Base-by-base conservation (phyloP, 2,329 filamentous ascomycete genomes). In the Aspergillus sp. region DNA sequence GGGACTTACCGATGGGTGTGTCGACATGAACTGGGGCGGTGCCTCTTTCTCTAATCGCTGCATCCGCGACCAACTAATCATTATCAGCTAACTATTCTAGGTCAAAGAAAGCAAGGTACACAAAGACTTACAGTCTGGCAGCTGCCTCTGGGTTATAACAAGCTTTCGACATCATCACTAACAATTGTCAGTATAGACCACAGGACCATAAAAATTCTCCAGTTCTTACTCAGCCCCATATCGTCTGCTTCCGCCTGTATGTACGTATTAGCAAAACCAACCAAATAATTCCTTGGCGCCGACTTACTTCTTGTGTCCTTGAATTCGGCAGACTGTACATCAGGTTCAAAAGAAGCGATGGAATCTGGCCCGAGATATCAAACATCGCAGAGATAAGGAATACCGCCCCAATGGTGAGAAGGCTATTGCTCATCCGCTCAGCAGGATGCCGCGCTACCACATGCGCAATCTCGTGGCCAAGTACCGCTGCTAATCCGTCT, bases 401-500 rank as follows among this genome's bases (percentile, higher is more conserved):
- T 0, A 64, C 53, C 7, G 61, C 50, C 4, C 62, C 61, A 2
- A 67, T 49, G 2, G 61, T 60, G n/a, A 70, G 39, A 30, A 70
- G 56, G 39, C 59, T 65, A 12, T 62, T 65, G 41, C 75, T 80
- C 67, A 82, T 71, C 6, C 76, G 69, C 61, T 84, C 81, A 0
- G 74, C 76, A 1, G 68, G 63, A 54, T 81, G 78, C 47, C 76
- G 74, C 2, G 78, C 78, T 2, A 81, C 73, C n/a, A 82, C 80
- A 60, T 84, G 81, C 2, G 79, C 79, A 56, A 84, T 83, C 58
- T 84, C 81, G 59, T 84, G 81, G 0, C 78, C 79, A 15, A 84
- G 60, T 0, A 84, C 79, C 1, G 80, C 78, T 5, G 81, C 81
- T 13, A 84, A 64, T 0, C 79, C 79, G 55, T 82, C 74, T 32